Conservation (phyloP, 2,329 filamentous ascomycete species). For the Pseudogymnoascus sp. region DNA sequence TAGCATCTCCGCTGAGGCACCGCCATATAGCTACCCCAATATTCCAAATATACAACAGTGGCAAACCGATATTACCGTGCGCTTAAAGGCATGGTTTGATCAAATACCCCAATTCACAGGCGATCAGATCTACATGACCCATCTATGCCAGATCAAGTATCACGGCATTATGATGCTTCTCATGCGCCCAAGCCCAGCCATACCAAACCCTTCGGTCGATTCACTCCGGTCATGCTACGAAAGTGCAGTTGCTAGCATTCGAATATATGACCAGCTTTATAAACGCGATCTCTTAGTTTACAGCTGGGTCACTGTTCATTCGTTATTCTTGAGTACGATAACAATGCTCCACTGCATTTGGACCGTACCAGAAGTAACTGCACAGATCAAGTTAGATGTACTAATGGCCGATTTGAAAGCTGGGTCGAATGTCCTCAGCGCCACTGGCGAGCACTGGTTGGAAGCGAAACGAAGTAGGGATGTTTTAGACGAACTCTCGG, state of each 20-base stretch:
- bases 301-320: constrained; percentile 44
- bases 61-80: constrained; percentile 39
- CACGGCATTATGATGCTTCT: constrained; percentile 45
- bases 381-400: constrained; percentile 33
- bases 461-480: constrained; percentile 43
- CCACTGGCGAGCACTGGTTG: constrained; percentile 46
- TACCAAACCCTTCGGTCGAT: constrained; percentile 41
- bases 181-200: constrained; percentile 45
- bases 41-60: constrained; percentile 41
- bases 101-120: constrained; percentile 30
- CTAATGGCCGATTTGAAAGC: constrained; percentile 39
- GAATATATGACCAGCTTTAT: constrained; percentile 40
- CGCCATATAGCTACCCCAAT: constrained; percentile 43
- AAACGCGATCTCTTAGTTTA: constrained; percentile 40
- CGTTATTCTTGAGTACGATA: constrained; percentile 42
- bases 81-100: constrained; percentile 37
- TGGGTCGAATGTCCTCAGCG: constrained; percentile 43
- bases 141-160: constrained; percentile 41
- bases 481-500: constrained; percentile 38
- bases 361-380: constrained; percentile 38
- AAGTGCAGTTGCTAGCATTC: constrained; percentile 38
- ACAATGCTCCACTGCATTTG: constrained; percentile 48
- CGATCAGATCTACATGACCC: constrained; percentile 24
- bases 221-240: constrained; percentile 38
- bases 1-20: constrained; percentile 43